Evolutionary conservation across 768 basidiomycete genomes (phyloP).

Genomic region (Lactarius deliciosus): DNA sequence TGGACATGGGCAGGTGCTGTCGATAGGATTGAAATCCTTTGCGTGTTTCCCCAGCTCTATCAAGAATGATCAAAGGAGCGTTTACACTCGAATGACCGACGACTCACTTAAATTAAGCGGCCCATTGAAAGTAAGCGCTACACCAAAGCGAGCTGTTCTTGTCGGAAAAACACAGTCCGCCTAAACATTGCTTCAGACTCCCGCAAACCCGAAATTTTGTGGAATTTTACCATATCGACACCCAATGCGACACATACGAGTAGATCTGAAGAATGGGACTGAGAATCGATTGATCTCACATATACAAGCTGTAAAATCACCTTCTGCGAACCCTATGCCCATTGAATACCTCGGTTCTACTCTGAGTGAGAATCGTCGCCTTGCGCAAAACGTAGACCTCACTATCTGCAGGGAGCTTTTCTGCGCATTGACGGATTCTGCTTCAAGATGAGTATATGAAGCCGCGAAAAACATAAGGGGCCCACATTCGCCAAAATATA

Average conservation of each 20-base stretch:
- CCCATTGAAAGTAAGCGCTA: conserved; percentile 79
- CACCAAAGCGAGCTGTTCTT: conserved; percentile 87
- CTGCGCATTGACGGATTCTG: conserved; percentile 82
- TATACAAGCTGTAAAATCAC: conserved; percentile 37
- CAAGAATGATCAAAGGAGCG: not conserved
- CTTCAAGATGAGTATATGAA: conserved; percentile 25
- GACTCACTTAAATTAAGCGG: conserved; percentile 77
- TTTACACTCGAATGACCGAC: not conserved
- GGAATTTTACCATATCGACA: conserved; percentile 75
- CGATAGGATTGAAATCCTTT: conserved; percentile 69
- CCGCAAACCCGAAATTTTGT: not conserved
- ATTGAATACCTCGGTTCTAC: conserved; percentile 87
- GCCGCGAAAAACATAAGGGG: conserved; percentile 1
- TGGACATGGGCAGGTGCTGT: conserved; percentile 80
- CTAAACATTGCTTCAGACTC: conserved; percentile 38
- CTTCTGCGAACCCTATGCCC: conserved; percentile 93
- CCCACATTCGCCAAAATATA: conserved; percentile 83
- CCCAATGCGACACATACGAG: conserved; percentile 91
- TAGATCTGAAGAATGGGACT: conserved; percentile 48
- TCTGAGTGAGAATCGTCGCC: conserved; percentile 15
- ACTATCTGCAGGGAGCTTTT: conserved; percentile 77
- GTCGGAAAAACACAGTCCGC: conserved; percentile 95
- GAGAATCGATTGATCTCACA: not conserved
- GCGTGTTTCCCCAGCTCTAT: conserved; percentile 69
- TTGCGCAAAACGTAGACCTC: conserved; percentile 32